Evolutionary conservation across 2,329 filamentous ascomycete species (phyloP), one percentile per base, ranked within the genome.

Genomic region (Dactylellina sp.): DNA sequence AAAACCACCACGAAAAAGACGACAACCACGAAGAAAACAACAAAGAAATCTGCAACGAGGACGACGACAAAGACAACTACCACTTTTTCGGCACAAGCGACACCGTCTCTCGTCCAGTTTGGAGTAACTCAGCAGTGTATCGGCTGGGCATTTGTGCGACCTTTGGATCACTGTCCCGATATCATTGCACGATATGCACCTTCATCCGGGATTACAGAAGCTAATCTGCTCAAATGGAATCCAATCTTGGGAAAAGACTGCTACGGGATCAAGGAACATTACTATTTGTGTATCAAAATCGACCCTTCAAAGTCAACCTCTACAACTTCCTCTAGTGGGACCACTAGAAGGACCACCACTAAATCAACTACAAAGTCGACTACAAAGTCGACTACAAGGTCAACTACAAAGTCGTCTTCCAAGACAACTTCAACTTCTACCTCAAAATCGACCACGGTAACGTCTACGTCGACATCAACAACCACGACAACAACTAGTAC

Each of bases 1-100:
- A 59, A 44, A 32, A 50, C 25, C 1, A 55, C 42, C 0, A 61
- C 56, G 20, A 59, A 32, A n/a, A 59, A 59, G n/a, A 24, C 37
- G 14, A 42, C 37, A 6, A 44, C 39, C 18, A 56, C 35, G 2
- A 56, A 56, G 52, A 42, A 46, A 12, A 39, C 42, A 2, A 61
- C 56, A n/a, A 50, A 28, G 20, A 50, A 61, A 28, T 20, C 28
- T 6, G 47, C 55, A 2, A 44, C 53, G 16, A 57, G 37, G 39
- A 25, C 55, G 18, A 59, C 55, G n/a, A 24, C 39, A 1, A 59
- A 37, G 39, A 28, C 47, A 2, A 55, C 50, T 5, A 53, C 49
- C 18, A 32, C n/a, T n/a, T n/a, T 32, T 32, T 9, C 46, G 6
- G 46, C 14, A 14, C 12, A 16, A 25, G 4, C 46, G 12, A 50